Base-by-base conservation (phyloP, 371 early-diverging fungal genomes). In the Mucor piriformis region DNA sequence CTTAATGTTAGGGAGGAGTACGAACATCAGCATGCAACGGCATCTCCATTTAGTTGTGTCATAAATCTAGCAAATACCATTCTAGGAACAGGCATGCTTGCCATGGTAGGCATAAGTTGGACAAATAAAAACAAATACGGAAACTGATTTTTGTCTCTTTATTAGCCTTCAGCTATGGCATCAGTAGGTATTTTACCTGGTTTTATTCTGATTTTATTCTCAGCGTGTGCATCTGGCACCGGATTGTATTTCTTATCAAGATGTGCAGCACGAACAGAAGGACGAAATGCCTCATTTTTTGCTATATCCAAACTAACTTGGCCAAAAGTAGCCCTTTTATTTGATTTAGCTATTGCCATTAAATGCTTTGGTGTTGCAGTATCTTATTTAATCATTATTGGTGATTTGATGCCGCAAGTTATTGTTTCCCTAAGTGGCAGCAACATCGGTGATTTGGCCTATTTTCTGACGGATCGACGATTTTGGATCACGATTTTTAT, bases 351-450 rank as follows among this genome's bases (percentile, higher is more conserved):
- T 25, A 97, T 99, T 63, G 99, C 99, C 24, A 81, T 99, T 69
- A 99, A 99, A 73, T 99, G 99, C 72, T 99, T 99, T 81, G 99
- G 99, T 34, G 99, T 99, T 1, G 89, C 95, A 15, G 87, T 95
- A 27, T 95, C 97, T 7, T 99, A 99, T 73, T 79, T 99, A 52
- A 93, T 99, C 53, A 97, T 99, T 63, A 88, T 95, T 60, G 96
- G 97, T 54, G 95, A 97, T 52, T 70, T 99, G 56, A 91, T 97
- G 87, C 93, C 94, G 1, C 85, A 88, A 63, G 50, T 54, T 0
- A 46, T 66, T 8, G 27, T 4, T 18, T 59, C 72, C 1, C 56
- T 63, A 10, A 47, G 48, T 12, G n/a, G 38, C 11, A 46, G 18
- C 24, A 11, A 46, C 15, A 21, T 54, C 15, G 29, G 52, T 16